Conservation (phyloP, 2,329 filamentous ascomycete species). For the Ceratocystiopsis minuta region DNA sequence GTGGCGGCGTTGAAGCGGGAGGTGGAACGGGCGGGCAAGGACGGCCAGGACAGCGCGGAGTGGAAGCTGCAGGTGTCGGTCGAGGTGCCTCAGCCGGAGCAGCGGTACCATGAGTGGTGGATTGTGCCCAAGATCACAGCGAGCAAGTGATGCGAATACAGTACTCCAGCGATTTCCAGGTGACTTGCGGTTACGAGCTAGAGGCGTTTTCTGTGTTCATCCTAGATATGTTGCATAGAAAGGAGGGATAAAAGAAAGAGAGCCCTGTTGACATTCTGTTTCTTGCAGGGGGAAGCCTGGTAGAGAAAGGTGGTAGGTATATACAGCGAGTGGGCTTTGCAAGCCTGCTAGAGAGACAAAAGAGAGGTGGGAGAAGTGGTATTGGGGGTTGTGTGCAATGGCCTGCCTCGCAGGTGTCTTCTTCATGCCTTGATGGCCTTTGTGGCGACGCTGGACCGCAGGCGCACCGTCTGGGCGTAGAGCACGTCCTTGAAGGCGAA, state of each 20-base stretch:
- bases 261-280: background rate
- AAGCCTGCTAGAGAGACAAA: too few relatives aligned
- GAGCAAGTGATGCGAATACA: background rate
- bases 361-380: too few relatives aligned
- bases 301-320: too few relatives aligned
- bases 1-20: slow-evolving; percentile 42
- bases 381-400: too few relatives aligned
- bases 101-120: slow-evolving; percentile 48
- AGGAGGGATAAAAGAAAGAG: background rate
- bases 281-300: too few relatives aligned
- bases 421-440: slow-evolving; percentile 17
- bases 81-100: slow-evolving; percentile 32
- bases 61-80: slow-evolving; percentile 23
- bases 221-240: too few relatives aligned
- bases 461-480: slow-evolving; percentile 62
- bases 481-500: slow-evolving; percentile 97
- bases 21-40: slow-evolving; percentile 18
- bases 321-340: too few relatives aligned
- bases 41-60: slow-evolving; percentile 6
- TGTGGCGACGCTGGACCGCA: slow-evolving; percentile 28
- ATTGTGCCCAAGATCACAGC: slow-evolving; percentile 33
- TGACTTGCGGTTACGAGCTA: too few relatives aligned
- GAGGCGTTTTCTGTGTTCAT: too few relatives aligned
- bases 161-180: too few relatives aligned
- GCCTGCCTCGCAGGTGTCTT: too few relatives aligned